Conservation (phyloP, 257 asterid species). For the Lithospermum erythrorhizon region DNA sequence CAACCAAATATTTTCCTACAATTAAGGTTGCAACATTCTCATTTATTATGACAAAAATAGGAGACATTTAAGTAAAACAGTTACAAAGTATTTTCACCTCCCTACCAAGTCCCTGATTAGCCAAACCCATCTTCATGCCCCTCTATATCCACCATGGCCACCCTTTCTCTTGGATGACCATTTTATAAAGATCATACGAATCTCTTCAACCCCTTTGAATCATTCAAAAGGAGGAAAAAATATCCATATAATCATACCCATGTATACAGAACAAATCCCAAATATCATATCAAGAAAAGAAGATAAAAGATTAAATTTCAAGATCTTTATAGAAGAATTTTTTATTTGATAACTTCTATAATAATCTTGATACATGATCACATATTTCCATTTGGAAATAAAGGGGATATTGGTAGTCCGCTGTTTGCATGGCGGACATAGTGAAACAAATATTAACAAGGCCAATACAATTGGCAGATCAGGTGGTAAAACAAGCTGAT, state of each 20-base stretch:
- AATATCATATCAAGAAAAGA: not conserved
- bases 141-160: not conserved
- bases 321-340: not conserved
- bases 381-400: not conserved
- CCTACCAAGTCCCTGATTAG: not conserved
- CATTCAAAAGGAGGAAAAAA: too few relatives aligned
- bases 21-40: conserved; percentile 9
- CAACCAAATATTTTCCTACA: conserved; percentile 10
- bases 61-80: not conserved
- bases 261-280: too few relatives aligned
- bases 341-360: not conserved
- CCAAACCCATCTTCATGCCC: not conserved
- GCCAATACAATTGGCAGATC: conserved; percentile 59
- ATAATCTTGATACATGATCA: not conserved
- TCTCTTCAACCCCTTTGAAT: not conserved
- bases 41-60: not conserved
- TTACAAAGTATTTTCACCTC: conserved; percentile 1
- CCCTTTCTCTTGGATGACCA: not conserved
- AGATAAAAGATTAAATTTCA: not conserved
- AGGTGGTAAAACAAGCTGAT: conserved; percentile 38
- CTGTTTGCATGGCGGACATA: conserved; percentile 59
- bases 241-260: too few relatives aligned
- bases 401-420: conserved; percentile 26
- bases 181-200: not conserved
- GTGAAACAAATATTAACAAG: conserved; percentile 54